These are phyloP conservation scores for Penicillium crustosum DNA, from an alignment of 2,329 filamentous ascomycete genomes.

Conservation along the genomic window DNA sequence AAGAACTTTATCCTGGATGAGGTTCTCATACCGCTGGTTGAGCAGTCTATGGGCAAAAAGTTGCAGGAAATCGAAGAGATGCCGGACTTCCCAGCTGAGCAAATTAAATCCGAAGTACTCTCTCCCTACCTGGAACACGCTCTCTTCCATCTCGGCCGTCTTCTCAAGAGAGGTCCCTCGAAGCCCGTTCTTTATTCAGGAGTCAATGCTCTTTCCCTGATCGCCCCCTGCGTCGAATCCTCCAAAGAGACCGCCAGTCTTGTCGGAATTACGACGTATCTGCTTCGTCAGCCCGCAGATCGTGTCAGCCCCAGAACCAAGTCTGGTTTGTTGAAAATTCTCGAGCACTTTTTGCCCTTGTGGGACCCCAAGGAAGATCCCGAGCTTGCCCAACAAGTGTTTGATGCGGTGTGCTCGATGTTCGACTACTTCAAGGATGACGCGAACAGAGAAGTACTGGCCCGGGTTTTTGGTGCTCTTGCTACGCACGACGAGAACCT, in stretches of 20 bases:
- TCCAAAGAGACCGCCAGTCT: conserved; percentile 68
- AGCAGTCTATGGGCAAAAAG: conserved; percentile 56
- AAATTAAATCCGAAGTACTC: conserved; percentile 39
- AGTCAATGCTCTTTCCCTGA: conserved; percentile 73
- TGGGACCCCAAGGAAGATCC: conserved; percentile 58
- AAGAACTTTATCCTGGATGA: conserved; percentile 74
- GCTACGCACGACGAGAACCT: conserved; percentile 63
- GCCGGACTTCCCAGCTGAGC: conserved; percentile 41
- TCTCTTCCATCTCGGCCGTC: conserved; percentile 53
- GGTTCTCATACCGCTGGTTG: conserved; percentile 69
- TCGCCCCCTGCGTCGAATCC: conserved; percentile 68
- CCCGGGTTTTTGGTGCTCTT: conserved; percentile 70
- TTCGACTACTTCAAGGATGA: conserved; percentile 90
- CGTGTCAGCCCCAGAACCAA: conserved; percentile 82
- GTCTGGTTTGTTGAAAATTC: conserved; percentile 72
- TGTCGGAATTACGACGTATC: conserved; percentile 74
- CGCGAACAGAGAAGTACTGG: conserved; percentile 70
- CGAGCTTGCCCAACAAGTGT: conserved; percentile 65
- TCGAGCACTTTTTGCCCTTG: conserved; percentile 76
- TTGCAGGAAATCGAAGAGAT: conserved; percentile 51
- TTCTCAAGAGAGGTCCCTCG: conserved; percentile 60
- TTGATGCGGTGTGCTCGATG: conserved; percentile 71
- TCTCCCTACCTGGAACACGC: conserved; percentile 65
- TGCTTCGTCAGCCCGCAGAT: conserved; percentile 81
- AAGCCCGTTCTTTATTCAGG: conserved; percentile 76